Evolutionary conservation across 2,329 filamentous ascomycete genomes (phyloP).

Genomic region (Alternaria alternata): DNA sequence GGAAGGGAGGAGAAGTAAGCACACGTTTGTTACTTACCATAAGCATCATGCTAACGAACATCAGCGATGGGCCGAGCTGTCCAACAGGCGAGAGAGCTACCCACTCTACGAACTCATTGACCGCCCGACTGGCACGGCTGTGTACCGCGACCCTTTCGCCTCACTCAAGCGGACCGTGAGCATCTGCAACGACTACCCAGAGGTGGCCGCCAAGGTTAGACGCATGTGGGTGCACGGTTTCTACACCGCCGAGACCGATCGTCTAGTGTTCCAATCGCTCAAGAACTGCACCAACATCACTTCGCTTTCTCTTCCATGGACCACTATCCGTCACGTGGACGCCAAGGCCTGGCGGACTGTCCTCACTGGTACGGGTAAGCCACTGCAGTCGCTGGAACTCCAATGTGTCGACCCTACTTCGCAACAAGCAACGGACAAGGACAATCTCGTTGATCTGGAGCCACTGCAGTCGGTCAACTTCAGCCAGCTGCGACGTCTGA

Average conservation of each 20-base stretch:
- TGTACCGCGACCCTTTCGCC: slow-evolving; percentile 62
- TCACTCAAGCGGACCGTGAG: slow-evolving; percentile 58
- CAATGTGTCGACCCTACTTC: slow-evolving; percentile 59
- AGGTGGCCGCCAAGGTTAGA: slow-evolving; percentile 58
- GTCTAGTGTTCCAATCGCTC: slow-evolving; percentile 59
- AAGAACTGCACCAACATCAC: slow-evolving; percentile 58
- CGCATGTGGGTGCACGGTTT: slow-evolving; percentile 65
- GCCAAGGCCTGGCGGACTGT: slow-evolving; percentile 59
- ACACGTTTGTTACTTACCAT: not conserved
- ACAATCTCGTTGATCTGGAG: slow-evolving; percentile 54
- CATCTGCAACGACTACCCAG: slow-evolving; percentile 56
- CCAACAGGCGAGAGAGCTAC: slow-evolving; percentile 55
- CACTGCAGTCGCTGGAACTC: slow-evolving; percentile 61
- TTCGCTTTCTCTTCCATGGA: slow-evolving; percentile 62
- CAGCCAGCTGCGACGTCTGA: slow-evolving; percentile 58
- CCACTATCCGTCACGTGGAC: slow-evolving; percentile 59
- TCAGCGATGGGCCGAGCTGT: slow-evolving; percentile 61
- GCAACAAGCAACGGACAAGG: slow-evolving; percentile 52
- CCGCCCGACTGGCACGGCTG: slow-evolving; percentile 55
- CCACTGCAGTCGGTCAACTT: slow-evolving; percentile 61
- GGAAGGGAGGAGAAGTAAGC: slow-evolving; percentile 58
- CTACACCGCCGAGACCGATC: slow-evolving; percentile 60
- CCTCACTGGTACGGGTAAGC: slow-evolving; percentile 54
- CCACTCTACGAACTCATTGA: slow-evolving; percentile 59
- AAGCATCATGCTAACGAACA: slow-evolving; percentile 23